Base-by-base conservation (phyloP, 306 rosid species). In the Canavalia ensiformis region DNA sequence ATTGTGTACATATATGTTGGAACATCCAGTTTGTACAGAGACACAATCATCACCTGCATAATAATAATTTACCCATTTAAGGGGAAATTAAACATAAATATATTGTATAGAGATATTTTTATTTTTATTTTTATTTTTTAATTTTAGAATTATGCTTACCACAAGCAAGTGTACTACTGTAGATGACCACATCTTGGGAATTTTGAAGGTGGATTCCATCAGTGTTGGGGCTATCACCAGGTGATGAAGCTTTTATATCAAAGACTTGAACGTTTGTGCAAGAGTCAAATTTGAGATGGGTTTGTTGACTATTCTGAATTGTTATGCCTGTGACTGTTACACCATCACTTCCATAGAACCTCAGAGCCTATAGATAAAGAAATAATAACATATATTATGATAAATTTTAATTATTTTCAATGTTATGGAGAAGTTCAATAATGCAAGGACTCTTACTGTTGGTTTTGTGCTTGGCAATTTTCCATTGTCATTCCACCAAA, bases 171-270 rank as follows among this genome's bases (percentile, higher is more conserved):
- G 62, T 91, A 51, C 81, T 88, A 34, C 89, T 64, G 0, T 76
- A 89, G 49, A 92, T 91, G 80, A 56, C 77, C 7, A 87, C 95
- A 1, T 76, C 45, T 72, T 76, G 83, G 13, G 95, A 89, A 75
- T 89, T 92, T 56, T 91, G 95, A 0, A 92, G 87, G 84, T 92
- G 97, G 51, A 92, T 91, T 70, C 97, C 97, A 80, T 92, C 95
- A 0, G 97, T 92, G 85, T 92, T 92, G 72, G 94, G 95, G 75
- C 94, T 91, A 81, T 89, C 81, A 10, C 89, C 90, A 0, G 97
- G 97, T 11, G 95, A 92, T 5, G 92, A 89, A 78, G 80, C 47
- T 0, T 31, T 79, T 35, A 91, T 63, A 8, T 11, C 78, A 72
- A 54, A 89, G 5, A 92, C 97, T 30, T 88, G 91, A 84, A 89